Percentiles rank a stretch among this genome's conserved stretches.
These are phyloP conservation scores for Phytophthora agathidicida DNA, from an alignment of 352 stramenopile species.

Conservation along the genomic window DNA sequence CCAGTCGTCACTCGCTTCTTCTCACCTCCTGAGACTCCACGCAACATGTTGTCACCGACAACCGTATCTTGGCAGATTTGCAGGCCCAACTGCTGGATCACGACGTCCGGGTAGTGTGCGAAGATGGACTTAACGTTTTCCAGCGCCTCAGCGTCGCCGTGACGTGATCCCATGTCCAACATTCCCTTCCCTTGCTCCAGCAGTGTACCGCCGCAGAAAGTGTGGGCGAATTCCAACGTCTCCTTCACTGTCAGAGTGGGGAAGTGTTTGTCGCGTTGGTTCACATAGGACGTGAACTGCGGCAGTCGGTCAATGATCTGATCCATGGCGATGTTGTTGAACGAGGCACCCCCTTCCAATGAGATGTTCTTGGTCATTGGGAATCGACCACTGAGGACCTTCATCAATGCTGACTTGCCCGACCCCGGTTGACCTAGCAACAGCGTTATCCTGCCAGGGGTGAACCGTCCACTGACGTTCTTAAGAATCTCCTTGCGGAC, in stretches of 20 bases:
- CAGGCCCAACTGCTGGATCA: constrained; percentile 12
- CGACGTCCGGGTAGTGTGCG: constrained; percentile 12
- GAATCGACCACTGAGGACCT: constrained; percentile 22
- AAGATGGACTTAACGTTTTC: constrained; percentile 23
- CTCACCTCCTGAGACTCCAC: constrained; percentile 85
- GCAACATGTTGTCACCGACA: constrained; percentile 58
- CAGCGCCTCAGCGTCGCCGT: constrained; percentile 18
- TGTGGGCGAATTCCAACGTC: constrained; percentile 54
- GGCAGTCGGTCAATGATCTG: constrained; percentile 14
- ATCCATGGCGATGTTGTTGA: constrained; percentile 9
- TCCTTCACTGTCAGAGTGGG: constrained; percentile 55
- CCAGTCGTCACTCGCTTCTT: constrained; percentile 34
- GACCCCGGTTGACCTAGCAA: constrained; percentile 16
- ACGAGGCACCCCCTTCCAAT: constrained; percentile 10
- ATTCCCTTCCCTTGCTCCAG: constrained; percentile 25
- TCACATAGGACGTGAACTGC: constrained; percentile 52
- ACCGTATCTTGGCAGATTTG: constrained; percentile 31
- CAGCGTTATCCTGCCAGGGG: constrained; percentile 20
- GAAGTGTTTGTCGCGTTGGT: constrained; percentile 55
- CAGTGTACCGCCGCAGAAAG: constrained; percentile 23
- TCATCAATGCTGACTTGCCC: constrained; percentile 36
- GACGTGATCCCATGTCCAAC: constrained; percentile 35
- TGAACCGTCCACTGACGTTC: constrained; percentile 13
- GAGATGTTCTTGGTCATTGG: constrained; percentile 22
- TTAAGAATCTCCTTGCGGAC: constrained; percentile 23